A percentile compares a stretch with the other conserved stretches of the same genome.
These are phyloP conservation scores for Cutaneotrichosporon daszewskae DNA, from an alignment of 1,284 basidiomycete species.

Conservation along the genomic window DNA sequence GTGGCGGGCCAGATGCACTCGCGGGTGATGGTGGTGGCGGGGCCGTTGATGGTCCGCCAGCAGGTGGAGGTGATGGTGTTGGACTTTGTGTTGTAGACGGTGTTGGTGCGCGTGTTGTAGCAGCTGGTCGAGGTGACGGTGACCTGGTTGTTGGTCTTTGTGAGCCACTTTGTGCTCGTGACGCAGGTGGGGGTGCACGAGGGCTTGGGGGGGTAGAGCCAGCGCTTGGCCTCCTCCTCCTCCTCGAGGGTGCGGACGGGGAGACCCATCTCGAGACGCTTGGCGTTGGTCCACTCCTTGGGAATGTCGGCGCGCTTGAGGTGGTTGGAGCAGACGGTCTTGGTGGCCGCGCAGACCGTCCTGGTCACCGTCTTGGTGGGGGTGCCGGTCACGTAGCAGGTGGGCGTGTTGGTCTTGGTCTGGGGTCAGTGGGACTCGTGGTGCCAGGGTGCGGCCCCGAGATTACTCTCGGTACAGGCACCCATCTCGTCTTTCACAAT, in stretches of 20 bases:
- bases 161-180: not conserved
- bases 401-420: conserved; percentile 4
- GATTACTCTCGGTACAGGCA: no score
- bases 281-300: conserved; percentile 4
- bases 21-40: conserved; percentile 2
- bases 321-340: conserved; percentile 5
- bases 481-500: not conserved
- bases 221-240: conserved; percentile 1
- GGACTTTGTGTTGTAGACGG: not conserved
- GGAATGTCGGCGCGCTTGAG: conserved; percentile 10
- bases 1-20: conserved; percentile 1
- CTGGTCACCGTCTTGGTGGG: conserved; percentile 1
- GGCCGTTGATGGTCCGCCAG: conserved; percentile 2
- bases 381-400: not conserved
- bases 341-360: not conserved
- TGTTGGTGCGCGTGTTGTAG: conserved; percentile 2
- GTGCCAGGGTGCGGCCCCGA: no score
- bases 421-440: not conserved
- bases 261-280: conserved; percentile 6
- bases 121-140: conserved; percentile 3
- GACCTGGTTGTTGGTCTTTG: conserved; percentile 1
- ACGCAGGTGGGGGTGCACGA: conserved; percentile 10
- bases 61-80: not conserved
- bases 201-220: not conserved
- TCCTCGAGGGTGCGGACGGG: conserved; percentile 4